These are phyloP conservation scores for Vitis amurensis DNA, from an alignment of 164 flowering plant species.

Conservation along the genomic window DNA sequence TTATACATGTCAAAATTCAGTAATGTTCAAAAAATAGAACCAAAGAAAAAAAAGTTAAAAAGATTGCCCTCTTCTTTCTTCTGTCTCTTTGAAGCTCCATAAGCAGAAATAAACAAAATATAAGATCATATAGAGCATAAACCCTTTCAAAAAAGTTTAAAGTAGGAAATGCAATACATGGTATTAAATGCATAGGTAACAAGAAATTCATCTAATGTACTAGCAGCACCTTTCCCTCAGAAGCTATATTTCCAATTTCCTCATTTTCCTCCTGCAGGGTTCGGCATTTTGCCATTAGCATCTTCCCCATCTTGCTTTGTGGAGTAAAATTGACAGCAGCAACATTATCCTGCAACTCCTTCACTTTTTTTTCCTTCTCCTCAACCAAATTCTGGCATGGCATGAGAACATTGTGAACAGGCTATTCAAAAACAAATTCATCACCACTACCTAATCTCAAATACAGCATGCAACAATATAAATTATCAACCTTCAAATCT, in stretches of 20 bases:
- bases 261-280: slow-evolving; percentile 97
- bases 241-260: slow-evolving; percentile 88
- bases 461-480: not conserved
- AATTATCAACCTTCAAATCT: not conserved
- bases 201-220: not conserved
- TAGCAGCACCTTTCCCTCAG: slow-evolving; percentile 90
- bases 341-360: slow-evolving; percentile 88
- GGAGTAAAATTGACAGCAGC: slow-evolving; percentile 89
- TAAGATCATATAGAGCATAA: too few species aligned
- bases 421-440: not conserved
- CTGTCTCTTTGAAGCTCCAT: too few species aligned
- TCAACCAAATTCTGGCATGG: slow-evolving; percentile 79
- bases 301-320: slow-evolving; percentile 94
- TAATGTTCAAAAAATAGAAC: too few species aligned
- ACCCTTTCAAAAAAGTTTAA: too few species aligned
- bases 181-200: too few species aligned
- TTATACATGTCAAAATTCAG: too few species aligned
- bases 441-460: not conserved
- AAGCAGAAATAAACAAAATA: too few species aligned
- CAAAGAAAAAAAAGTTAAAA: too few species aligned
- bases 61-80: too few species aligned
- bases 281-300: slow-evolving; percentile 94
- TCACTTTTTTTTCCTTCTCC: slow-evolving; percentile 94
- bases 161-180: too few species aligned
- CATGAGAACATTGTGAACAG: slow-evolving; percentile 7